Percentiles rank a stretch among this genome's conserved stretches.
These are phyloP conservation scores for Russula griseocarnosa DNA, from an alignment of 768 basidiomycete genomes.

Conservation along the genomic window DNA sequence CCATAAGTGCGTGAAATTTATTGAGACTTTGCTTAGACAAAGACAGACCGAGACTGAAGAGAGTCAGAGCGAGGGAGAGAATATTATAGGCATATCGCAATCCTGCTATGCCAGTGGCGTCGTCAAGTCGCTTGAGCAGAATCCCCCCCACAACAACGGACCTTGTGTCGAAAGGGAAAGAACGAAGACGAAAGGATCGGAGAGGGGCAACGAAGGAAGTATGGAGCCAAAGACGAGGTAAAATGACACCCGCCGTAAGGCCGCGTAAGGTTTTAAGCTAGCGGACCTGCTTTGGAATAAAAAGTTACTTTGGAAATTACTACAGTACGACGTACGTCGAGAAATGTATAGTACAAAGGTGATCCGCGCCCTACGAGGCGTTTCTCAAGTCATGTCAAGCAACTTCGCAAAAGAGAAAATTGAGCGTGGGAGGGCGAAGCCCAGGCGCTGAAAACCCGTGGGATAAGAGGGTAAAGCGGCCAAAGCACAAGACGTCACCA, in stretches of 20 bases:
- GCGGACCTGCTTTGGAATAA: conserved; percentile 14
- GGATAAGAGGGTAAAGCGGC: not conserved
- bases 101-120: too few species aligned
- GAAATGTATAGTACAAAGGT: conserved; percentile 10
- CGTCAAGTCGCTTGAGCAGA: too few species aligned
- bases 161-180: conserved; percentile 3
- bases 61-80: not conserved
- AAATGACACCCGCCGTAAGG: not conserved
- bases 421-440: not conserved
- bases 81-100: too few species aligned
- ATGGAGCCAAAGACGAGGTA: not conserved
- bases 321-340: not conserved
- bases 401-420: not conserved
- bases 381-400: not conserved
- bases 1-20: too few species aligned
- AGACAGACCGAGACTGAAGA: not conserved
- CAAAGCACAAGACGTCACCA: not conserved
- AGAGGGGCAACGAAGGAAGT: not conserved
- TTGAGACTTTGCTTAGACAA: not conserved
- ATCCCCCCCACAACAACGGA: not conserved
- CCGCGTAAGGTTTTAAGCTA: too few species aligned
- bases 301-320: not conserved
- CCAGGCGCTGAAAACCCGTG: not conserved
- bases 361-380: not conserved
- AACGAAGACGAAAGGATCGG: not conserved